phyloP scores from a whole-genome alignment of 441 rosid genomes.

The California macrophylla region DNA sequence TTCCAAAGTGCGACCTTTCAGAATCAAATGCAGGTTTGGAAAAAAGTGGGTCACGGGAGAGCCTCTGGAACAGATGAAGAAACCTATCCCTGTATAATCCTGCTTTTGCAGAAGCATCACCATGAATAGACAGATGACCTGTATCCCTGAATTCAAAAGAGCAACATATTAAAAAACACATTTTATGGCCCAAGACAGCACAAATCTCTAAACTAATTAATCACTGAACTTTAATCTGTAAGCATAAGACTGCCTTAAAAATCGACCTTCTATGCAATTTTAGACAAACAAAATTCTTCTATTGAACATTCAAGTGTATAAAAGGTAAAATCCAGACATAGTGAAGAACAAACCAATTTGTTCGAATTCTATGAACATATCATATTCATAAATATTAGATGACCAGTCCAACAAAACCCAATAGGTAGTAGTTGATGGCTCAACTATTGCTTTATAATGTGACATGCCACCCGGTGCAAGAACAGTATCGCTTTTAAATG shows the following conservation, averaged over 20 bases:
- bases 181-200: not conserved
- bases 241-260: not conserved
- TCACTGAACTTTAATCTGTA: not conserved
- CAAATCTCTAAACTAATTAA: too few relatives aligned
- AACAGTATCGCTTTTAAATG: not conserved
- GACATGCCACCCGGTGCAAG: not conserved
- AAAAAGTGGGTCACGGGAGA: slow-evolving; percentile 71
- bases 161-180: not conserved
- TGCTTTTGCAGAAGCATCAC: slow-evolving; percentile 65
- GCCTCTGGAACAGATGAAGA: slow-evolving; percentile 64
- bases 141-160: slow-evolving; percentile 35
- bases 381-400: not conserved
- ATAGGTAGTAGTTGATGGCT: not conserved
- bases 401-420: too few relatives aligned
- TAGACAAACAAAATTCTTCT: not conserved
- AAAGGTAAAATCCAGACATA: not conserved
- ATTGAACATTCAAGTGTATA: not conserved
- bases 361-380: not conserved
- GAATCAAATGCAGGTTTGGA: slow-evolving; percentile 64
- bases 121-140: slow-evolving; percentile 56
- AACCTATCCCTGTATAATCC: slow-evolving; percentile 62
- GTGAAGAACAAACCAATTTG: not conserved
- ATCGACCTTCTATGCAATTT: not conserved
- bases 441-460: not conserved
- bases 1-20: slow-evolving; percentile 48